phyloP scores from a whole-genome alignment of 1,284 basidiomycete species.

The Ceratobasidium theobromae region DNA sequence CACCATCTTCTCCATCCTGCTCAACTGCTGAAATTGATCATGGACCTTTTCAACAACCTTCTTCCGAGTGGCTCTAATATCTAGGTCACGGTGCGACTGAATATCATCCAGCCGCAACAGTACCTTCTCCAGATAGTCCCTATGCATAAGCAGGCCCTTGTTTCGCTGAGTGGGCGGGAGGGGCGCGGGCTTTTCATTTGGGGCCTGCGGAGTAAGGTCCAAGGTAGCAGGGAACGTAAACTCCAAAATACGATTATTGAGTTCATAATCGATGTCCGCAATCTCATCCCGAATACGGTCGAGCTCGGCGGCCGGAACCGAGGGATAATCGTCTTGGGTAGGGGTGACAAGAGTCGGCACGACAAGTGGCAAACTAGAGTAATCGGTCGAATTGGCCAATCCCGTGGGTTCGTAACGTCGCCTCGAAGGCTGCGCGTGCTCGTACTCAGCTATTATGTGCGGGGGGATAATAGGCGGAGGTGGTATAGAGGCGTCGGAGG shows the following conservation, averaged over 20 bases:
- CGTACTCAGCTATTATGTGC: background rate
- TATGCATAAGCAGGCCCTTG: conserved; percentile 1
- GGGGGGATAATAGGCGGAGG: background rate
- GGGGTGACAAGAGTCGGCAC: no score
- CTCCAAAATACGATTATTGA: conserved; percentile 8
- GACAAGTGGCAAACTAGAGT: background rate
- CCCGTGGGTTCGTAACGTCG: background rate
- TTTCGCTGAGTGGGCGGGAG: conserved; percentile 8
- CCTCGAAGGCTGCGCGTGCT: background rate
- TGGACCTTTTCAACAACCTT: background rate
- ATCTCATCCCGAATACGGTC: background rate
- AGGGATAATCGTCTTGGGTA: background rate
- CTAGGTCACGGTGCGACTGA: background rate
- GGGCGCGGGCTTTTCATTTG: background rate
- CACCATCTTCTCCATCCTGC: conserved; percentile 30
- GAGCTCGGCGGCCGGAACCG: background rate
- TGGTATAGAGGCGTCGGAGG: background rate
- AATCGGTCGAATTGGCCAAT: background rate
- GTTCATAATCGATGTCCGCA: conserved; percentile 11
- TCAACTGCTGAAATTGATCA: conserved; percentile 9
- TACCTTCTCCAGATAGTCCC: conserved; percentile 10
- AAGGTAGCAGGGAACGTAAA: conserved; percentile 16
- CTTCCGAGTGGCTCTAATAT: background rate
- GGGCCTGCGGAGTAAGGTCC: background rate
- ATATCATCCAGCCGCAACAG: conserved; percentile 5